Base-by-base conservation (phyloP, 1,284 basidiomycete genomes). In the Trametes polyzona region DNA sequence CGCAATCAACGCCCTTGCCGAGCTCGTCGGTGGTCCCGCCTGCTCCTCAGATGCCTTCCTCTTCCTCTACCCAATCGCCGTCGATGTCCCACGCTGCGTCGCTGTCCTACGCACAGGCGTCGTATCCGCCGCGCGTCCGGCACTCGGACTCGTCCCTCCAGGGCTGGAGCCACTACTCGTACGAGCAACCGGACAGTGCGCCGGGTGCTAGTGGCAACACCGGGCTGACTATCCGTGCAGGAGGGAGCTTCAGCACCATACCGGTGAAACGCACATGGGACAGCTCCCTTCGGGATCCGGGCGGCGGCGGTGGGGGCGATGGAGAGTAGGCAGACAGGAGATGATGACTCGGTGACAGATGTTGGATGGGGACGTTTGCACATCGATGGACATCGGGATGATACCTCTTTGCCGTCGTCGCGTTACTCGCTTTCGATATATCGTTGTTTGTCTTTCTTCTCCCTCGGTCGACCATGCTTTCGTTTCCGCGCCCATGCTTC, bases 241-340 rank as follows among this genome's bases (percentile, higher is more conserved):
- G 12, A 40, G 23, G 12, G 36, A 41, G 44, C 52, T 49, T 43
- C 24, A 37, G 21, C n/a, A 39, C 12, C 32, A 23, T 56, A n/a
- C 58, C 58, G 16, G 44, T 55, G 57, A 62, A 63, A 36, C 57
- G 61, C 2, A 21, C 52, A n/a, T 63, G 61, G 61, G 55, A 63
- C 32, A 23, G 21, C 21, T 29, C 47, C 3, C 14, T 56, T 11
- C 60, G 55, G 16, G 60, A 62, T 46, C 36, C 53, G 1, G 60
- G 56, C 29, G 55, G 59, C 29, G 56, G 54, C 19, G 52, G 44
- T 8, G 37, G 49, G 27, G 42, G 27, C 14, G 53, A 52, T n/a
- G 55, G 59, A 8, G 55, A 39, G 36, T 39, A 39, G 36, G 19
- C 23, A 19, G 39, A 14, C 12, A 14, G 33, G 4, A n/a, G 6